Conservation (phyloP, 768 basidiomycete genomes). For the Boletus tylopilopsis region DNA sequence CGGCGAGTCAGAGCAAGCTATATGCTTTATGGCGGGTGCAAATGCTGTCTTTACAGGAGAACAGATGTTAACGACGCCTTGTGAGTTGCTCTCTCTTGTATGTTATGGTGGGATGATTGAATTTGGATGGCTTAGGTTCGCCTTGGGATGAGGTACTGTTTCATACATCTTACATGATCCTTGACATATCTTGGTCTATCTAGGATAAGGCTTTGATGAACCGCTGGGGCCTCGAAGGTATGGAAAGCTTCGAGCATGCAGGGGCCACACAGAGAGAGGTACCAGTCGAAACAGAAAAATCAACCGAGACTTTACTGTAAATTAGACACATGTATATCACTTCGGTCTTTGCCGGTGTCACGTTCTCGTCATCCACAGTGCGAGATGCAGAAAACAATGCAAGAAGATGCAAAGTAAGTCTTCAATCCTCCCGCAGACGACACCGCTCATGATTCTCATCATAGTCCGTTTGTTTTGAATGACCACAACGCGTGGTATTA, state of each 20-base stretch:
- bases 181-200: conserved; percentile 1
- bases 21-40: conserved; percentile 98
- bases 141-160: conserved; percentile 90
- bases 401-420: conserved; percentile 32
- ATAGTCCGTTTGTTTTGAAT: conserved; percentile 49
- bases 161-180: too few relatives aligned
- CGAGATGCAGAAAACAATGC: conserved; percentile 28
- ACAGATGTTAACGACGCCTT: conserved; percentile 95
- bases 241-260: conserved; percentile 82
- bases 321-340: too few relatives aligned
- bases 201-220: conserved; percentile 92
- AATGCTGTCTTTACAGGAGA: conserved; percentile 99
- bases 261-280: conserved; percentile 56
- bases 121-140: conserved; percentile 49
- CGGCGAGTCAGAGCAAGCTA: conserved; percentile 87
- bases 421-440: neutral
- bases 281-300: conserved; percentile 11
- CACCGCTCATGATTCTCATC: conserved; percentile 8
- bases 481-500: conserved; percentile 84
- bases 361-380: neutral
- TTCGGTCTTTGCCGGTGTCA: conserved; percentile 25
- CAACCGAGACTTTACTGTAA: neutral
- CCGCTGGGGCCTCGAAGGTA: conserved; percentile 89
- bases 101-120: conserved; percentile 2
- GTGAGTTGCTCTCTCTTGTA: conserved; percentile 43